Evolutionary conservation across 345 rosid genomes (phyloP), one percentile per base, ranked within the genome.

Genomic region (Iberis pinnata): DNA sequence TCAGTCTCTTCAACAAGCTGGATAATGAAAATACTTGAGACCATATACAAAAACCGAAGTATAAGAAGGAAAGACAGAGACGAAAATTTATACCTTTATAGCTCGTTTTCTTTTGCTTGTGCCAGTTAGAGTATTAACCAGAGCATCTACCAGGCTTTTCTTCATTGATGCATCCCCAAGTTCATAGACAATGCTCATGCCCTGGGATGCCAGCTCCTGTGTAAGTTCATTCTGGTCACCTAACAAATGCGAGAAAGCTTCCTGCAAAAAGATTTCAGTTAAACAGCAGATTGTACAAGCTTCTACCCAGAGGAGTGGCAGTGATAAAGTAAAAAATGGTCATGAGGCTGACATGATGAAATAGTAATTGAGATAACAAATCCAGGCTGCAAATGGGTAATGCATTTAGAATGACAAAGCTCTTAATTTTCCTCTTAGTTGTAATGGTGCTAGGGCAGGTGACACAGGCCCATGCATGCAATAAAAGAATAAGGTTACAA

Each of bases 171-270:
- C 75, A 73, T 90, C 92, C 22, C 98, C 98, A 68, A 84, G 87
- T 12, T 90, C 98, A 73, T 87, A 90, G 17, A 87, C 88, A 59
- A 90, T 81, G 73, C 98, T 90, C 96, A 90, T 90, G 29, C 98
- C 98, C 58, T 87, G 98, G 58, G 98, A 90, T 53, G 96, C 98
- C 51, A 90, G 74, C 63, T 87, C 96, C 78, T 87, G 98, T 53
- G 95, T 87, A 48, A 90, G 95, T 72, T 87, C 98, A 74, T 87
- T 74, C 68, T 90, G 96, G 55, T 90, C 98, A 44, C 95, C 92
- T 64, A 90, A 76, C 59, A 90, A 76, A 68, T 82, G 80, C 5
- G 95, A 87, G 76, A 90, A 90, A 19, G 92, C 95, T 65, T 90
- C 98, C 98, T 90, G 89, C 78, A 63, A 50, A 56, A 6, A 9